Conservation (phyloP, 139 green algal genomes). For the Chlorella ohadii region DNA sequence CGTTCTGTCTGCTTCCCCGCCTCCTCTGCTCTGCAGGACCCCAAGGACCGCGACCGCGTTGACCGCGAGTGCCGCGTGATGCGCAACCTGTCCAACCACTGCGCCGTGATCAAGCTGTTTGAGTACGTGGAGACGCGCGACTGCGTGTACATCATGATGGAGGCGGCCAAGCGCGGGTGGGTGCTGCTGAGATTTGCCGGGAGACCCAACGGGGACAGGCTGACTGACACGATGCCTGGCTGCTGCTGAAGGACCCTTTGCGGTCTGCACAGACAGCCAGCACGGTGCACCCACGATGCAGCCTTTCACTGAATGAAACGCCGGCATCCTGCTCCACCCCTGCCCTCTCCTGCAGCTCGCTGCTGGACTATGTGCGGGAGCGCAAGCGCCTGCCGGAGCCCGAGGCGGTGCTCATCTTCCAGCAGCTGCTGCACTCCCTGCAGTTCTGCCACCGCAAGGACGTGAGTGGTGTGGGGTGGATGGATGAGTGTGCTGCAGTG, state of each 20-base stretch:
- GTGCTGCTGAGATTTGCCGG: too few species aligned
- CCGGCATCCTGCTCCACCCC: background rate
- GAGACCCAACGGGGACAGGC: too few species aligned
- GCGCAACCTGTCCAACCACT: conserved; percentile 71
- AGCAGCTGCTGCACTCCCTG: conserved; percentile 77
- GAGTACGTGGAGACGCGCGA: conserved; percentile 77
- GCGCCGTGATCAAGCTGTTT: conserved; percentile 73
- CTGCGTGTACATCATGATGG: conserved; percentile 89
- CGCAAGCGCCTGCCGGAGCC: conserved; percentile 81
- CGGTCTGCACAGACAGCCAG: too few species aligned
- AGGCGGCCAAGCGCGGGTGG: conserved; percentile 67
- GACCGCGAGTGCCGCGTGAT: conserved; percentile 88
- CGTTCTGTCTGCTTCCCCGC: too few species aligned
- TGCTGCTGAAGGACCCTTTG: too few species aligned
- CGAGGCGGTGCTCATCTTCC: conserved; percentile 76
- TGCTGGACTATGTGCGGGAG: conserved; percentile 89
- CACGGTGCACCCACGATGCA: too few species aligned
- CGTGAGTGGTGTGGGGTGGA: conserved; percentile 45
- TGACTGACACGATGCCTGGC: too few species aligned
- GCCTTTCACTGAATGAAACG: too few species aligned
- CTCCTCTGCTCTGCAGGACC: conserved; percentile 40
- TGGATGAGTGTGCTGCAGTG: too few species aligned
- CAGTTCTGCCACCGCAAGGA: conserved; percentile 83
- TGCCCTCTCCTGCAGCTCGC: conserved; percentile 39
- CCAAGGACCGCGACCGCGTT: conserved; percentile 65